Percentiles rank a stretch among this genome's conserved stretches.
These are phyloP conservation scores for Moniliella sp. DNA, from an alignment of 1,284 basidiomycete genomes.

Conservation along the genomic window DNA sequence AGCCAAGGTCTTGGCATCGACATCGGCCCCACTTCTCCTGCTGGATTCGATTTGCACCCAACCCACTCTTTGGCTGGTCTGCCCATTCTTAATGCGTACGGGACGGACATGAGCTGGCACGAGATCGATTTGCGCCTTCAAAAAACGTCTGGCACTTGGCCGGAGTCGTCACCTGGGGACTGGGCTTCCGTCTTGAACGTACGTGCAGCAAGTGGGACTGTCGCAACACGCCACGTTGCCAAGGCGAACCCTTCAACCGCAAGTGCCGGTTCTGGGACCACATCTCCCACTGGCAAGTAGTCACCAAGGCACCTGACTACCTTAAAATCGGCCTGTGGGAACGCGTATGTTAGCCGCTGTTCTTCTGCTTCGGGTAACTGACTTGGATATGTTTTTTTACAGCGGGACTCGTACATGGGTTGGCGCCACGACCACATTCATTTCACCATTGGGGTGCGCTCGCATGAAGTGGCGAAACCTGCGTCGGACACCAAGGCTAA, in stretches of 20 bases:
- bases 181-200: conserved; percentile 63
- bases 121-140: too few species aligned
- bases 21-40: too few species aligned
- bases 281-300: conserved; percentile 59
- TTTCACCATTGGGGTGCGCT: conserved; percentile 50
- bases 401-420: conserved; percentile 55
- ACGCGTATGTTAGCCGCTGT: conserved; percentile 37
- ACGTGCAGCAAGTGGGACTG: conserved; percentile 58
- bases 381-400: background rate
- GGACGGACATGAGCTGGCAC: too few species aligned
- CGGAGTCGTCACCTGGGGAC: conserved; percentile 73
- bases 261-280: conserved; percentile 63
- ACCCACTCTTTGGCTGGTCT: too few species aligned
- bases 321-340: conserved; percentile 35
- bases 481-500: conserved; percentile 37
- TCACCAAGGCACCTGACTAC: conserved; percentile 41
- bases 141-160: conserved; percentile 43
- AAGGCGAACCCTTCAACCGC: conserved; percentile 48
- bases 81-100: too few species aligned
- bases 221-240: conserved; percentile 38
- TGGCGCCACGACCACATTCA: conserved; percentile 90
- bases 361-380: background rate
- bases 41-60: too few species aligned
- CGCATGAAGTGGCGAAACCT: conserved; percentile 6
- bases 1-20: too few species aligned